Evolutionary conservation across 2,329 filamentous ascomycete genomes (phyloP), one percentile per base, ranked within the genome.

Genomic region (Mollisia scopiformis): DNA sequence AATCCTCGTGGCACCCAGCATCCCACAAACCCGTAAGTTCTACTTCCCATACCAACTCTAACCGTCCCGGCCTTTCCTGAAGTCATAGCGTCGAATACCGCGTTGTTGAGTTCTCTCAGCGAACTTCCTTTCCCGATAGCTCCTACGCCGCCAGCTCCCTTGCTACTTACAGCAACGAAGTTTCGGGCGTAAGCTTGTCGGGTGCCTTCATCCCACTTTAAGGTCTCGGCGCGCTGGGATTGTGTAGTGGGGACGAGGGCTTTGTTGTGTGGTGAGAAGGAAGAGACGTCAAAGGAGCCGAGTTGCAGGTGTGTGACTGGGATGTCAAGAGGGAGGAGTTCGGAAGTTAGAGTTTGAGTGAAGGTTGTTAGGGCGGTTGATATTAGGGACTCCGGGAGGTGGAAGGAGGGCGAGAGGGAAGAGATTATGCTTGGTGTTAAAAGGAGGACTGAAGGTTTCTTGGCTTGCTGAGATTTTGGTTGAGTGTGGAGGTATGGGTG

Each of bases 1-100:
- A 97, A 74, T 2, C 87, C 83, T 21, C 85, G 82, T 1, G 95
- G 94, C 25, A 90, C 83, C 85, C 89, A 94, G 39, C 85, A 84
- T 6, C 93, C 95, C 7, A 98, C 89, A 30, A 97, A 82, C 39
- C 91, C 90, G 75, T 98, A 98, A 0, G 93, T 82, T 58, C 89
- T 82, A 54, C 92, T 92, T 6, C 95, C 95, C 55, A 93, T 86
- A 1, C 95, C 95, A 16, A 97, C 89, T 60, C 91, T 88, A 66
- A 94, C 85, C 1, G 90, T 84, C 35, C 84, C 80, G 50, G 79
- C 80, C 16, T 66, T 71, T 52, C 74, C 73, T 46, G 86, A 84
- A 65, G 91, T 88, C 57, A 98, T 84, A 33, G 95, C 91, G 73
- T 98, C 94, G 73, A 97, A 96, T 10, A 99, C 89, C 2, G 91